Base-by-base conservation (phyloP, 2,329 filamentous ascomycete species). In the Talaromyces sp. region DNA sequence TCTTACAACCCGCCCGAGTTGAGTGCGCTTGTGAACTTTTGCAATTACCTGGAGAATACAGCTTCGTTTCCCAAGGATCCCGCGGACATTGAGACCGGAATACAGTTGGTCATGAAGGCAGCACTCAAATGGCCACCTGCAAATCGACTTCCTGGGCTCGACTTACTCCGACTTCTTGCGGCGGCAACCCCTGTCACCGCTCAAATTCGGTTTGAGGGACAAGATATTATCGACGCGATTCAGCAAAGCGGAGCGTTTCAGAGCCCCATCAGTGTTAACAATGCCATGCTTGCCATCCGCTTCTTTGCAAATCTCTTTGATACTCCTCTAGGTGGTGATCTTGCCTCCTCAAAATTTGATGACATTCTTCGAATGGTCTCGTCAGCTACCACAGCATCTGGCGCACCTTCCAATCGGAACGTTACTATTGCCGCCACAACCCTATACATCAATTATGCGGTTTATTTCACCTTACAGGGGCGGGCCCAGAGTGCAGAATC, bases 281-380 rank as follows among this genome's bases (percentile, higher is more conserved):
- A 92, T 69, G 86, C 88, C 11, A 97, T 98, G 89, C 91, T 99
- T 83, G 89, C 90, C 0, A 83, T 92, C 13, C 90, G 95, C 3
- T 86, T 89, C 15, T 83, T 98, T 58, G 89, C 88, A 34, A 99
- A 99, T 71, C 81, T 97, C 7, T 97, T 97, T 73, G 85, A 87
- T 67, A 91, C 91, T 0, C 80, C 86, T 0, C 83, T 89, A 65
- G 95, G 95, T 17, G 87, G 91, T 25, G 80, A 82, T 54, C 79
- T 92, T 3, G 86, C 88, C 5, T 84, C 86, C 13, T 80, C 80
- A 22, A 81, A 82, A 51, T 86, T 89, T 22, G 85, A 89, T 47
- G 82, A 84, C 45, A 85, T 90, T 4, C 80, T 91, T 4, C 77
- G 81, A 2, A 85, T 90, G 31, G 79, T 96, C 8, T 85, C 89